Evolutionary conservation across 2,329 filamentous ascomycete genomes (phyloP).

Genomic region (Coniochaeta hoffmannii): DNA sequence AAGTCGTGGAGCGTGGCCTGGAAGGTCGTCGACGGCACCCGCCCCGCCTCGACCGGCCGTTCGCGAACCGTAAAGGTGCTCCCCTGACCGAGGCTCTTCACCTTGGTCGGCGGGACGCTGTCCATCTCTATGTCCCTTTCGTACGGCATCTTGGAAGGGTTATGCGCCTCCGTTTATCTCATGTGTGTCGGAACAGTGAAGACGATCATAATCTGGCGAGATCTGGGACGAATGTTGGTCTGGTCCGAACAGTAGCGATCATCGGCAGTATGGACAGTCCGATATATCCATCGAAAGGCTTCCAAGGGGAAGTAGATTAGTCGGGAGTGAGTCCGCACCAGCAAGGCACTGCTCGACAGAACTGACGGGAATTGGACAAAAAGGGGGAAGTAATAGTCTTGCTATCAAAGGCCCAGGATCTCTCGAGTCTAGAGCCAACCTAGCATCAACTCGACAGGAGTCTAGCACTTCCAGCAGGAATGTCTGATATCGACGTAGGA

Average conservation of each 20-base stretch:
- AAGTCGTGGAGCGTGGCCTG: constrained; percentile 8
- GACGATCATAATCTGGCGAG: too few species aligned
- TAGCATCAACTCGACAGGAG: too few species aligned
- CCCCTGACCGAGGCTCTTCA: constrained; percentile 10
- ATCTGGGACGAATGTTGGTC: too few species aligned
- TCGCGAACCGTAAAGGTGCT: constrained; percentile 10
- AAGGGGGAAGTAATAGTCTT: not conserved
- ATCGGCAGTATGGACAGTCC: not conserved
- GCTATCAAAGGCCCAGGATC: not conserved
- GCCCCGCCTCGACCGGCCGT: not conserved
- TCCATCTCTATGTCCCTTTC: constrained; percentile 16
- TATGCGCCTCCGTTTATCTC: not conserved
- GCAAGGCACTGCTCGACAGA: not conserved
- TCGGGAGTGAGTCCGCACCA: not conserved
- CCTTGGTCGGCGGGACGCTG: constrained; percentile 8
- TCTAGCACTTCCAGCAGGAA: not conserved
- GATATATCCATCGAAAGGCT: not conserved
- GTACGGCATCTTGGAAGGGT: constrained; percentile 6
- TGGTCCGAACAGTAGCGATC: not conserved
- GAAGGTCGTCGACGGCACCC: not conserved
- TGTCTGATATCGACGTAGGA: not conserved
- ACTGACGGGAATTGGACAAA: not conserved
- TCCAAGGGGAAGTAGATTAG: not conserved
- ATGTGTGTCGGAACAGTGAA: not conserved
- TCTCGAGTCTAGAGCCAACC: too few species aligned